Evolutionary conservation across 1,139 yeast genomes (phyloP).

Genomic region (Saccharomycopsis phalli): DNA sequence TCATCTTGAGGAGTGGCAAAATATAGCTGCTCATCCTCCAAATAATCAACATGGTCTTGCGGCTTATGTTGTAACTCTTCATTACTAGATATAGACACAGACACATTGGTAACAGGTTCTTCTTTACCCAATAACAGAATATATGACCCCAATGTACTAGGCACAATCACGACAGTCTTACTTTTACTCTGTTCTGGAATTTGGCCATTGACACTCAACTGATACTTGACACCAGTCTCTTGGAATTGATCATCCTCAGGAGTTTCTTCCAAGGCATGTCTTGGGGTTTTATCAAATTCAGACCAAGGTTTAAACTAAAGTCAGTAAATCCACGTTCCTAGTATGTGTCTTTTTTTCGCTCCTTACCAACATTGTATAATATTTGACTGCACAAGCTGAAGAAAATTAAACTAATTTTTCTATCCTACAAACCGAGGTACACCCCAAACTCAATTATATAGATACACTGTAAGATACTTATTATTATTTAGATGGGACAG

Average conservation of each 20-base stretch:
- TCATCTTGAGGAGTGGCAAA: constrained; percentile 26
- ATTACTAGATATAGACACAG: constrained; percentile 19
- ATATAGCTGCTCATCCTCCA: constrained; percentile 42
- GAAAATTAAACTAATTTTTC: too few species aligned
- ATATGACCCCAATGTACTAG: constrained; percentile 28
- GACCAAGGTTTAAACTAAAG: constrained; percentile 38
- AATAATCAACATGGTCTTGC: constrained; percentile 28
- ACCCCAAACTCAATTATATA: too few species aligned
- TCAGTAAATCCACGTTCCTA: neutral
- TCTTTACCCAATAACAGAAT: constrained; percentile 23
- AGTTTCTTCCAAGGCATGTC: constrained; percentile 35
- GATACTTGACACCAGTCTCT: neutral
- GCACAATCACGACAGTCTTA: constrained; percentile 21
- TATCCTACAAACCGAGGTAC: too few species aligned
- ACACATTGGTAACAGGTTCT: constrained; percentile 23
- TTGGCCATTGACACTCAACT: neutral
- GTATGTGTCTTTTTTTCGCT: too few species aligned
- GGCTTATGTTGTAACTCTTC: constrained; percentile 2
- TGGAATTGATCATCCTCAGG: constrained; percentile 6
- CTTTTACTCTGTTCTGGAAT: neutral
- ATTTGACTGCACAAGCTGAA: too few species aligned
- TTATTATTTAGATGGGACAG: too few species aligned
- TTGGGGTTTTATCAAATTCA: constrained; percentile 32
- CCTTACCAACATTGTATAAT: too few species aligned
- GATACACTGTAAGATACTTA: too few species aligned